A percentile compares a stretch with the other conserved stretches of the same genome.
These are phyloP conservation scores for Skeletonema grethae DNA, from an alignment of 108 stramenopile species.

Conservation along the genomic window DNA sequence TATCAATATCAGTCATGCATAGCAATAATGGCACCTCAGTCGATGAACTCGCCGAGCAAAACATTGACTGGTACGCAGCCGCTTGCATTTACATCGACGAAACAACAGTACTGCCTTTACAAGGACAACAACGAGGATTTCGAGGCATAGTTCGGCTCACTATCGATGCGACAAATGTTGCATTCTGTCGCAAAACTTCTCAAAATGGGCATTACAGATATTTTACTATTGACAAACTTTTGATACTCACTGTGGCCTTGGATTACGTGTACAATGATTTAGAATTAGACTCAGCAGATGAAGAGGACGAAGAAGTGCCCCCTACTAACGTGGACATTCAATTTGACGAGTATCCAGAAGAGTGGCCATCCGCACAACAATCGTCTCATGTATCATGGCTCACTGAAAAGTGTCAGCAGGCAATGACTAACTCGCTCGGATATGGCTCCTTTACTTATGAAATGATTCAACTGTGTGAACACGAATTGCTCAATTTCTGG, in stretches of 20 bases:
- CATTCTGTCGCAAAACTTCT: background rate
- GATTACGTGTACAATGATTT: background rate
- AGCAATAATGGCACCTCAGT: background rate
- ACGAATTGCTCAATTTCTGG: background rate
- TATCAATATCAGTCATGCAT: too few relatives aligned
- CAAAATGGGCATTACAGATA: background rate
- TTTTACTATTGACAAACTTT: background rate
- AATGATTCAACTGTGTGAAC: background rate
- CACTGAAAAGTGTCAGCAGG: background rate
- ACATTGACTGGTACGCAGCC: slow-evolving; percentile 1
- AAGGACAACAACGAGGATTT: background rate
- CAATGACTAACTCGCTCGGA: background rate
- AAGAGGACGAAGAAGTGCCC: background rate
- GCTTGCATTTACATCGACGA: background rate
- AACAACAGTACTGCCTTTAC: background rate
- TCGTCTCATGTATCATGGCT: slow-evolving; percentile 1
- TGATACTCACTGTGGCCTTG: background rate
- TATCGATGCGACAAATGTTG: background rate
- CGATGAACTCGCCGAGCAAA: slow-evolving; percentile 1
- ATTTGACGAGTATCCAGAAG: background rate
- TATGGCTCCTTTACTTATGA: background rate
- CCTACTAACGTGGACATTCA: background rate
- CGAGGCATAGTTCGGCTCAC: background rate
- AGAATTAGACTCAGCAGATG: background rate
- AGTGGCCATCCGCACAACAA: background rate